Evolutionary conservation across 371 early-diverging fungal species (phyloP).

Genomic region (Lichtheimia hyalospora): DNA sequence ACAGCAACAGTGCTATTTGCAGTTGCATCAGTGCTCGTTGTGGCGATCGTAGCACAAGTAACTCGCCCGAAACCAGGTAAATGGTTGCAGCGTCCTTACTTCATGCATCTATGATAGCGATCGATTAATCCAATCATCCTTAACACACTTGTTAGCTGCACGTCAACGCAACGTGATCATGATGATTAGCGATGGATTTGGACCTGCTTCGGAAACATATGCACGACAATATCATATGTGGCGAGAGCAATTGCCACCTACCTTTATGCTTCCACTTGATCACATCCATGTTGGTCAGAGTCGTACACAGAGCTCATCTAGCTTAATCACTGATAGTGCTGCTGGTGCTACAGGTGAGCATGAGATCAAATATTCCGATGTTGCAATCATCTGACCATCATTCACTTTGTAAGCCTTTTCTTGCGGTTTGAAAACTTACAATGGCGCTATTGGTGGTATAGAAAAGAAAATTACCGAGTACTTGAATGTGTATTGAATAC

Average conservation of each 20-base stretch:
- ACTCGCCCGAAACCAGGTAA: too few relatives aligned
- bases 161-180: constrained; percentile 74
- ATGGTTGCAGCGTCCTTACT: too few relatives aligned
- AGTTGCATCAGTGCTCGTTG: too few relatives aligned
- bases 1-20: too few relatives aligned
- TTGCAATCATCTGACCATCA: too few relatives aligned
- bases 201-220: constrained; percentile 90
- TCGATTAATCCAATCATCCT: too few relatives aligned
- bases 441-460: constrained; percentile 81
- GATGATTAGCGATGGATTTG: constrained; percentile 93
- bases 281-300: constrained; percentile 84
- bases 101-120: too few relatives aligned
- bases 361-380: too few relatives aligned
- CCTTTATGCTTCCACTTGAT: constrained; percentile 71
- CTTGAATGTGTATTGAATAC: background rate
- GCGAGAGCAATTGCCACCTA: constrained; percentile 43
- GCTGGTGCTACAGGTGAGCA: constrained; percentile 83
- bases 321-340: constrained; percentile 92
- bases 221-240: constrained; percentile 76
- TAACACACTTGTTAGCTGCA: background rate
- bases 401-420: constrained; percentile 61
- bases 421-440: constrained; percentile 85
- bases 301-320: constrained; percentile 78
- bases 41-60: too few relatives aligned
- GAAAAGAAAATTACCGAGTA: background rate